Evolutionary conservation across 805 yeast genomes (phyloP), one percentile per base, ranked within the genome.

Genomic region (Candida berthetii): DNA sequence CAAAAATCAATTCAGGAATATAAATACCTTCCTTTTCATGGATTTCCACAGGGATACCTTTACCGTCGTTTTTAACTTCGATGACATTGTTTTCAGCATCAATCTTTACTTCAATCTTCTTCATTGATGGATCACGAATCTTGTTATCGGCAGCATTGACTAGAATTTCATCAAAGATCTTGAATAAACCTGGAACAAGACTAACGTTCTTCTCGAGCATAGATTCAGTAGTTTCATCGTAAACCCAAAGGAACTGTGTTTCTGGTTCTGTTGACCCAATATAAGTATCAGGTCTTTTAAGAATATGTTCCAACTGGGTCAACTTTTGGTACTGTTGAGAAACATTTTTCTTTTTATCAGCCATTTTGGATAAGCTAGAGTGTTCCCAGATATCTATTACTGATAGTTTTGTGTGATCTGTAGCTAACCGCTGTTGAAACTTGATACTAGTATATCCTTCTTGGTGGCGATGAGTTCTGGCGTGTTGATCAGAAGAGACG

Each of bases 131-230:
- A 59, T 93, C 99, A 52, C 98, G 78, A 46, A 91, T 91, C 67
- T 93, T 93, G 69, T 93, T 93, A 65, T 93, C 99, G 13, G 99
- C 99, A 6, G 99, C 98, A 62, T 93, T 93, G 41, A 93, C 99
- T 47, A 93, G 69, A 44, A 93, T 90, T 66, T 93, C 99, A 62
- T 93, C 99, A 60, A 93, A 93, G 42, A 93, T 91, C 65, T 93
- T 93, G 66, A 88, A 91, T 46, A 93, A 66, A 38, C 98, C 99
- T 2, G 99, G 99, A 10, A 93, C 98, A 49, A 90, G 85, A 36
- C 71, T 76, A 22, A 93, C 96, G 1, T 57, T 59, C 46, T 68
- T 75, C 47, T 71, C 76, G 14, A 58, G 72, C 85, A 85, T 79
- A 11, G 76, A 66, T 37, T 76, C 72, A 1, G 74, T 66, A 36